Conservation (phyloP, 306 rosid species). For the Carpinus viminea region DNA sequence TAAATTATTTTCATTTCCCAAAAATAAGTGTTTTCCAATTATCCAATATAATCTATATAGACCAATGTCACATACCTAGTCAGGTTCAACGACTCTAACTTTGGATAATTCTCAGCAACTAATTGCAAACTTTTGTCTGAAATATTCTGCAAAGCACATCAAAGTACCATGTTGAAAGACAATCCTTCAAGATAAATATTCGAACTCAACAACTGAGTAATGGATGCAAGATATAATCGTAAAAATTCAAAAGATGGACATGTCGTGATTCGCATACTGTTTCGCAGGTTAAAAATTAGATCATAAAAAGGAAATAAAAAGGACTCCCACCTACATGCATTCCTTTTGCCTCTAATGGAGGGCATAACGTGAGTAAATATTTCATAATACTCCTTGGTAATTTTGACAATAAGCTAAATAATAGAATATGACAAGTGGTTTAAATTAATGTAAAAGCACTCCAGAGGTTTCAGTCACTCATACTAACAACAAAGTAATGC, state of each 20-base stretch:
- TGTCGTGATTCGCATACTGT: not conserved
- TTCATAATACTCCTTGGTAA: not conserved
- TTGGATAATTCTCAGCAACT: constrained; percentile 63
- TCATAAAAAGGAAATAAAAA: no score
- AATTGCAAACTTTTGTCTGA: constrained; percentile 55
- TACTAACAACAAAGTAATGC: no score
- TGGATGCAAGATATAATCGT: not conserved
- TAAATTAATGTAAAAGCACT: no score
- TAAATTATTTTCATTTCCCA: not conserved
- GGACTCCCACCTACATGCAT: no score
- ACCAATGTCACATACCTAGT: constrained; percentile 57
- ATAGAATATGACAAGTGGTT: no score
- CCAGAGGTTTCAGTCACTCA: no score
- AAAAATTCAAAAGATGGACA: constrained; percentile 1
- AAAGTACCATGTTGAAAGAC: constrained; percentile 30
- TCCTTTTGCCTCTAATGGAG: not conserved
- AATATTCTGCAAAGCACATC: constrained; percentile 56
- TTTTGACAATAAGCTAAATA: not conserved
- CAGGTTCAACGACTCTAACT: constrained; percentile 56
- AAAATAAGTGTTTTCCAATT: constrained; percentile 5
- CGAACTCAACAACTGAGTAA: not conserved
- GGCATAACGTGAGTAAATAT: not conserved
- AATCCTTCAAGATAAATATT: constrained; percentile 16
- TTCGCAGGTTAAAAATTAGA: not conserved
- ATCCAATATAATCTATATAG: constrained; percentile 16